Evolutionary conservation across 768 basidiomycete species (phyloP), one percentile per base, ranked within the genome.

Genomic region (Aureoboletus auriporus): DNA sequence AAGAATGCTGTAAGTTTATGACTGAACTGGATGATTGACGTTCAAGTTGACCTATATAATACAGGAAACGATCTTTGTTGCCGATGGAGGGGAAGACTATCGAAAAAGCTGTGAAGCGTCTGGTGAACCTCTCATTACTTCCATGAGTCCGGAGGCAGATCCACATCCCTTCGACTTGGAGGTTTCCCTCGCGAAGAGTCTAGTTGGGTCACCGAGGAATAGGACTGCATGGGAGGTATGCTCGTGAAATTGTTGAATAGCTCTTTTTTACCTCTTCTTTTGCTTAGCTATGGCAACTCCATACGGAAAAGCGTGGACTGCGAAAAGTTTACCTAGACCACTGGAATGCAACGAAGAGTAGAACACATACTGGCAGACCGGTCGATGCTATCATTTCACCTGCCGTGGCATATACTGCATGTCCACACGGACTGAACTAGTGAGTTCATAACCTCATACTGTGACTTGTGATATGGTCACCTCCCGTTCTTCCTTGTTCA

Each of bases 331-430:
- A 76, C 50, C 66, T 80, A 28, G 75, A 75, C 51, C 67, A 75
- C 37, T 79, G 76, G 78, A 68, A 77, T 33, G 67, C 65, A 9
- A 78, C 79, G 2, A 65, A 41, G n/a, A 48, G 33, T 4, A 46
- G 46, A 29, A 80, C 79, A 13, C 67, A 66, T 6, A 81, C 77
- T 0, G 75, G 74, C 9, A 62, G 78, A 29, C 77, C 78, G 0
- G 69, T 80, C 5, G 79, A 81, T 52, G 76, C 73, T 3, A 71
- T 81, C 58, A 75, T 81, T 45, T 69, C 67, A 8, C 74, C 79
- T 13, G 71, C 62, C 0, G 71, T 69, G 4, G 68, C 73, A 6
- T 74, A 70, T 54, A 57, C 71, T 4, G 71, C 78, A 1, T 65
- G 68, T 36, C 78, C 73, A 8, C 77, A 77, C 46, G 75, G 74